Percentiles rank a stretch among this genome's conserved stretches.
Evolutionary conservation across 2,329 filamentous ascomycete species (phyloP).

Genomic region (Exophiala mesophila): DNA sequence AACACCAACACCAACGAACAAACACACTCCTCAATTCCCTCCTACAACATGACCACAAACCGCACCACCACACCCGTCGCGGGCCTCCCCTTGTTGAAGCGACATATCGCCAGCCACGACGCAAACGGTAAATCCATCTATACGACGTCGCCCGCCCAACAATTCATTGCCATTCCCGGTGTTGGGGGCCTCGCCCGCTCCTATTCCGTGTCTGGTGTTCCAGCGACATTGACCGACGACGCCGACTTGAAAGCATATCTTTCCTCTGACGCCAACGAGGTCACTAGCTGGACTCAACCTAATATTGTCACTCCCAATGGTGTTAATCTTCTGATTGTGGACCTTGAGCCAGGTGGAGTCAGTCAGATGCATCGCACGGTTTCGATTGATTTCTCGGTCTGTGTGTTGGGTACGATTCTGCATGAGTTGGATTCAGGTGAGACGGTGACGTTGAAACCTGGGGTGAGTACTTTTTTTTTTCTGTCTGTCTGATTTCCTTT

Average conservation of each 20-base stretch:
- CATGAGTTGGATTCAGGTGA: constrained; percentile 24
- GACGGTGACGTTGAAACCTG: constrained; percentile 18
- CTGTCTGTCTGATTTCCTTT: not conserved
- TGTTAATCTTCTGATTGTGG: constrained; percentile 20
- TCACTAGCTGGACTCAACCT: constrained; percentile 14
- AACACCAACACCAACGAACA: no score
- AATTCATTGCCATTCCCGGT: constrained; percentile 8
- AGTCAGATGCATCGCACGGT: constrained; percentile 21
- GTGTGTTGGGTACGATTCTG: constrained; percentile 19
- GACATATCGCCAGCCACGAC: constrained; percentile 19
- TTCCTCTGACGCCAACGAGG: constrained; percentile 10
- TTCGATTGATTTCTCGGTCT: constrained; percentile 22
- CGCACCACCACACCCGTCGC: not conserved
- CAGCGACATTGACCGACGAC: constrained; percentile 16
- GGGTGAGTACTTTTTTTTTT: constrained; percentile 10
- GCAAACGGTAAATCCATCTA: constrained; percentile 18
- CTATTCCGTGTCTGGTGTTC: constrained; percentile 16
- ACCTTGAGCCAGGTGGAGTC: constrained; percentile 16
- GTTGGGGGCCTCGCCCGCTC: constrained; percentile 16
- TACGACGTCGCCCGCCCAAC: constrained; percentile 12
- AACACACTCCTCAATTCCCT: no score
- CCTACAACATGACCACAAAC: not conserved
- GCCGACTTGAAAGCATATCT: constrained; percentile 21
- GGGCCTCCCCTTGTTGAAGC: constrained; percentile 12
- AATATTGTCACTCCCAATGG: constrained; percentile 19